Conservation (phyloP, 768 basidiomycete species). For the Boletus bicolor region DNA sequence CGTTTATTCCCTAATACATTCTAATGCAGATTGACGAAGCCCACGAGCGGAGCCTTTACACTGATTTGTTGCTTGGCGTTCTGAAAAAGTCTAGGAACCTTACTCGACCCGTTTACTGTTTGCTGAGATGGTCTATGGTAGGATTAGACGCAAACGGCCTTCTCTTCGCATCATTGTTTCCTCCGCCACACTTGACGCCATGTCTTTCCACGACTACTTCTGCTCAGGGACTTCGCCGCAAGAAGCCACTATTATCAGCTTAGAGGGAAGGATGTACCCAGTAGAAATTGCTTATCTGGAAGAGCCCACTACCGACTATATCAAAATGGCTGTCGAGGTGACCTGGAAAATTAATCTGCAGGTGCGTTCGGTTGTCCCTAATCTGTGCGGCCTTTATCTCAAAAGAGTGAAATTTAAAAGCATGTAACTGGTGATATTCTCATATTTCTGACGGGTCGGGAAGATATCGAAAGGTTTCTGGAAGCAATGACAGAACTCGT, state of each 20-base stretch:
- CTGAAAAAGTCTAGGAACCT: slow-evolving; percentile 74
- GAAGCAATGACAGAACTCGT: slow-evolving; percentile 77
- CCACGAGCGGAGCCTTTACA: slow-evolving; percentile 95
- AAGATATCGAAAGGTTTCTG: slow-evolving; percentile 90
- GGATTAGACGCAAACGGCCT: slow-evolving; percentile 89
- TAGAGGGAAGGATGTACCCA: slow-evolving; percentile 94
- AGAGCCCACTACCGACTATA: slow-evolving; percentile 77
- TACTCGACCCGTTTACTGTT: background rate
- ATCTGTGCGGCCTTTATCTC: background rate
- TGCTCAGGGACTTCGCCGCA: slow-evolving; percentile 55
- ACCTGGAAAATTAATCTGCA: slow-evolving; percentile 79
- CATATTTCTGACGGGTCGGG: slow-evolving; percentile 91
- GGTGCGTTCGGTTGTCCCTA: slow-evolving; percentile 40
- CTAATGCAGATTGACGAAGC: slow-evolving; percentile 85
- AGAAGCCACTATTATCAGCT: slow-evolving; percentile 79
- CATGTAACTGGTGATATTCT: slow-evolving; percentile 86
- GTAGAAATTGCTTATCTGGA: slow-evolving; percentile 89
- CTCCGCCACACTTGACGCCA: slow-evolving; percentile 94
- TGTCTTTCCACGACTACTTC: slow-evolving; percentile 87
- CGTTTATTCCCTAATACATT: background rate
- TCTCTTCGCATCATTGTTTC: slow-evolving; percentile 90
- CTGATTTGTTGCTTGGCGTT: slow-evolving; percentile 86
- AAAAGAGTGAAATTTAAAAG: slow-evolving; percentile 35
- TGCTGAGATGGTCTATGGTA: slow-evolving; percentile 31
- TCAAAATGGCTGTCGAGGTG: slow-evolving; percentile 75